Percentiles rank a stretch among this genome's conserved stretches.
Conservation (phyloP, 768 basidiomycete genomes). For the Auriscalpium microsporum region DNA sequence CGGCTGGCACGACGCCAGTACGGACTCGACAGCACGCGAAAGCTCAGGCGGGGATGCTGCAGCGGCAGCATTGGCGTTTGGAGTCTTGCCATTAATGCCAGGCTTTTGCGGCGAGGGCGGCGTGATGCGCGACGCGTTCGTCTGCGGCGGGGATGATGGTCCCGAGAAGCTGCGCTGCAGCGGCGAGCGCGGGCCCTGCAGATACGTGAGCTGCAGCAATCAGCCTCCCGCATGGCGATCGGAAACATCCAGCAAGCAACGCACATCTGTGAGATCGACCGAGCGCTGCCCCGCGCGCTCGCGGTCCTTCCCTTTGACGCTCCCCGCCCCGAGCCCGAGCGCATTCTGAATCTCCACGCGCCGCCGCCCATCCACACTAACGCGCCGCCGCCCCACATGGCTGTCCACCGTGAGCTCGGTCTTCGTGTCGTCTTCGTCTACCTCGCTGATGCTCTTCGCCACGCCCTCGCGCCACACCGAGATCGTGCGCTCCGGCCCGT, state of each 20-base stretch:
- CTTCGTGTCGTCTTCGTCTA: background rate
- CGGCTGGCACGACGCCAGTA: conserved; percentile 57
- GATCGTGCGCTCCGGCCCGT: conserved; percentile 27
- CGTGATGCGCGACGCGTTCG: background rate
- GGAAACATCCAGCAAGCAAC: background rate
- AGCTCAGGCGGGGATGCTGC: conserved; percentile 27
- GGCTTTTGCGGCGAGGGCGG: too few relatives aligned
- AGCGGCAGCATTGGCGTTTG: background rate
- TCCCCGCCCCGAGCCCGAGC: conserved; percentile 1
- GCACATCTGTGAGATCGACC: conserved; percentile 22
- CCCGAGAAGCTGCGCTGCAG: conserved; percentile 2
- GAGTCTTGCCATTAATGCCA: too few relatives aligned
- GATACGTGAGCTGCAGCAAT: background rate
- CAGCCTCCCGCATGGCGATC: background rate
- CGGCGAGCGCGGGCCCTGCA: conserved; percentile 3
- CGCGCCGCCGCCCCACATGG: conserved; percentile 16
- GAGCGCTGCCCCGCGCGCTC: conserved; percentile 13
- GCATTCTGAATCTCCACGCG: conserved; percentile 4
- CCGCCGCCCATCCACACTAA: conserved; percentile 6
- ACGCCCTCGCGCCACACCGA: conserved; percentile 28
- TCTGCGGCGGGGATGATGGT: conserved; percentile 7
- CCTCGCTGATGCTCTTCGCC: conserved; percentile 20
- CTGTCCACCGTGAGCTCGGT: conserved; percentile 16
- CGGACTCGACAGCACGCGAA: conserved; percentile 36
- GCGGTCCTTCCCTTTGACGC: conserved; percentile 11